Evolutionary conservation across 371 early-diverging fungal genomes (phyloP).

Genomic region (Mucor mucedo): DNA sequence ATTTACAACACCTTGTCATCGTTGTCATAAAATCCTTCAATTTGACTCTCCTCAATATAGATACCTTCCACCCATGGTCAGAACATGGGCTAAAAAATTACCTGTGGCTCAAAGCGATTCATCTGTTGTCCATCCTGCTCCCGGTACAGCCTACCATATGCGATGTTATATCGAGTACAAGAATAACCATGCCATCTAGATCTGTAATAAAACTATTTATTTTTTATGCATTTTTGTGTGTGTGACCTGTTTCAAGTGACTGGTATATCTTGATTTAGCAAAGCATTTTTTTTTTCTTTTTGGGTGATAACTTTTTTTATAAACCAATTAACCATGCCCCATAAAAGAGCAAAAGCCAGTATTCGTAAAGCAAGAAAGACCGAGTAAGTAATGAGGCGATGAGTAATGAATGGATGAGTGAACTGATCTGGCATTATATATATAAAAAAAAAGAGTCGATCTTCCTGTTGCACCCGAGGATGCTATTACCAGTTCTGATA

Average conservation of each 20-base stretch:
- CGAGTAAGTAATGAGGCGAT: conserved; percentile 20
- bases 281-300: conserved; percentile 9
- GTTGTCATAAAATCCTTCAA: conserved; percentile 48
- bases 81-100: conserved; percentile 46
- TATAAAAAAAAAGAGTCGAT: too few relatives aligned
- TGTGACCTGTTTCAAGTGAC: conserved; percentile 2
- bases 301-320: not conserved
- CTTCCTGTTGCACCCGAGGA: conserved; percentile 30
- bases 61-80: conserved; percentile 48
- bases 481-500: conserved; percentile 25
- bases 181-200: conserved; percentile 18
- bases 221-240: not conserved
- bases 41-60: conserved; percentile 53
- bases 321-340: conserved; percentile 35
- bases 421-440: not conserved
- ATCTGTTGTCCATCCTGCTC: conserved; percentile 14
- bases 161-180: conserved; percentile 38
- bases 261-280: not conserved
- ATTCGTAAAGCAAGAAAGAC: conserved; percentile 37
- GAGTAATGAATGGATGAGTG: too few relatives aligned
- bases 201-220: not conserved
- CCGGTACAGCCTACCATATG: conserved; percentile 42
- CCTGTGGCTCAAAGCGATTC: conserved; percentile 15
- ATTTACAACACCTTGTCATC: conserved; percentile 45
- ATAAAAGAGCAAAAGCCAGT: conserved; percentile 50